Conservation (phyloP, 148 eudicot genomes). For the Fagopyrum homotropicum region DNA sequence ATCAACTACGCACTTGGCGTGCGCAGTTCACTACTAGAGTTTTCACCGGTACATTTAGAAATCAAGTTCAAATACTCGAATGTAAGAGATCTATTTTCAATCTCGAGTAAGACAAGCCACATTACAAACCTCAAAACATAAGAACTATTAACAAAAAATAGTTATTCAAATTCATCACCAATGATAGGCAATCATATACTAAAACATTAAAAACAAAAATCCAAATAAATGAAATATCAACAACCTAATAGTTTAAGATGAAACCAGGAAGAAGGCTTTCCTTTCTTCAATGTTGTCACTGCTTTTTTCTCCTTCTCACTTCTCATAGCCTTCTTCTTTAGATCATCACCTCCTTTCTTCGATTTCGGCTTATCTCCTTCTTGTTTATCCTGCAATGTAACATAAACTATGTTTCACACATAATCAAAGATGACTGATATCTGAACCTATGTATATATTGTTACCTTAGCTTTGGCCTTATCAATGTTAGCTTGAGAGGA, state of each 20-base stretch:
- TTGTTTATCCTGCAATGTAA: not conserved
- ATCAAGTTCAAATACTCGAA: no score
- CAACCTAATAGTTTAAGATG: constrained; percentile 5
- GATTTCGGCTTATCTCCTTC: not conserved
- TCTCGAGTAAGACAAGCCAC: no score
- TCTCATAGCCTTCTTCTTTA: constrained; percentile 8
- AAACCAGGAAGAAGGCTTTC: constrained; percentile 1
- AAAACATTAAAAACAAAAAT: not conserved
- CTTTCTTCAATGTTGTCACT: not conserved
- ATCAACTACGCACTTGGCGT: no score
- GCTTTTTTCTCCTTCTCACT: not conserved
- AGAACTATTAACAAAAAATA: not conserved
- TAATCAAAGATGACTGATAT: not conserved
- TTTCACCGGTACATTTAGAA: no score
- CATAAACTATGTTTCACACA: not conserved
- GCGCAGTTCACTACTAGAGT: no score
- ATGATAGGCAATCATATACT: not conserved
- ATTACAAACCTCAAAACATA: not conserved
- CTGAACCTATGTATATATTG: not conserved
- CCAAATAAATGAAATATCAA: not conserved
- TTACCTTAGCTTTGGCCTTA: constrained; percentile 9
- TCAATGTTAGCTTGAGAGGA: constrained; percentile 1
- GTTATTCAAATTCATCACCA: constrained; percentile 1
- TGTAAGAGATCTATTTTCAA: no score
- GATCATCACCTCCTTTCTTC: constrained; percentile 3